Evolutionary conservation across 495 filamentous ascomycete species (phyloP).

Genomic region (Cercophora sp.): DNA sequence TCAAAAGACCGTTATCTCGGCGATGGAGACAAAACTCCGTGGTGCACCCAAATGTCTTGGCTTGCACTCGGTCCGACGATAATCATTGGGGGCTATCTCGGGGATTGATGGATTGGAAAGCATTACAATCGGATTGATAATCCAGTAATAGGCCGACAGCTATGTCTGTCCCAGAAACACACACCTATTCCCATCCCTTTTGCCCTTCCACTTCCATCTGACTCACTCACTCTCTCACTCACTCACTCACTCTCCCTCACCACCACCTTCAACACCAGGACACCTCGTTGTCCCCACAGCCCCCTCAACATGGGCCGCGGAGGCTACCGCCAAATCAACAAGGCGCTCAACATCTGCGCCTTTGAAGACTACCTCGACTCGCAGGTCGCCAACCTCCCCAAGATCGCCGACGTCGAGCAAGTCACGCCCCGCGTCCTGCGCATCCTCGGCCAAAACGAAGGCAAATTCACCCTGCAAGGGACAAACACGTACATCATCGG

Average conservation of each 20-base stretch:
- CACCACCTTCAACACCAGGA: no score
- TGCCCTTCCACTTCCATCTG: not conserved
- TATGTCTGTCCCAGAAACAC: not conserved
- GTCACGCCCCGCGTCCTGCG: slow-evolving; percentile 50
- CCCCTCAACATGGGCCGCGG: not conserved
- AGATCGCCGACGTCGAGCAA: slow-evolving; percentile 35
- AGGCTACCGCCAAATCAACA: slow-evolving; percentile 46
- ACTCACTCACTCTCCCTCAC: slow-evolving; percentile 1
- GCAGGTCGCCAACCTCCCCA: slow-evolving; percentile 32
- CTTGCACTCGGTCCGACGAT: not conserved
- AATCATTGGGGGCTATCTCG: not conserved
- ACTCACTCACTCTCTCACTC: not conserved
- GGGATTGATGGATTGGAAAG: not conserved
- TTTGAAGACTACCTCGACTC: slow-evolving; percentile 42
- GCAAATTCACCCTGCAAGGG: slow-evolving; percentile 59
- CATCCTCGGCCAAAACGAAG: slow-evolving; percentile 76
- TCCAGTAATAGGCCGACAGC: not conserved
- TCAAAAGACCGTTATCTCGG: no score
- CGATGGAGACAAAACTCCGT: not conserved
- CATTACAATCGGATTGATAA: not conserved
- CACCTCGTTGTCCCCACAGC: no score
- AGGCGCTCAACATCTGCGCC: slow-evolving; percentile 39
- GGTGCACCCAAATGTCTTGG: not conserved
- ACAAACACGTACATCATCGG: slow-evolving; percentile 89
- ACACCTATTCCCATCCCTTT: not conserved